Evolutionary conservation across 73 alveolate species (phyloP), one percentile per base, ranked within the genome.

Genomic region (Paramecium bursaria): DNA sequence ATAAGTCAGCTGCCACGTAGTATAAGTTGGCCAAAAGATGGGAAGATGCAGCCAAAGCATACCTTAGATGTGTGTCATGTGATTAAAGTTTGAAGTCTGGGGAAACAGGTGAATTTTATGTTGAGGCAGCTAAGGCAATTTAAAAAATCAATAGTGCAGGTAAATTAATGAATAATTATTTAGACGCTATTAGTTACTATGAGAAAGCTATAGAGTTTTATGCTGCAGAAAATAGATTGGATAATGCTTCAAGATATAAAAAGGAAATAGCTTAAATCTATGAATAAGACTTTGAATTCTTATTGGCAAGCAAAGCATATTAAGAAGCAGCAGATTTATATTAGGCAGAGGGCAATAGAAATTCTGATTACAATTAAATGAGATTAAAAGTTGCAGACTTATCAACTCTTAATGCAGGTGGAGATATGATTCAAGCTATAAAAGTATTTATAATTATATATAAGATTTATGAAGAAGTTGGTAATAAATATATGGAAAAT

Each of bases 1-100:
- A 79, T 49, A 79, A 79, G 73, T 61, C 89, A 19, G 89, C 89
- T 17, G 89, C 89, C 29, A 73, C 89, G 10, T 48, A 79, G 73
- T 79, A 39, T 27, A 79, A 79, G 54, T 55, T 79, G 14, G 75
- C 77, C 13, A 73, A 79, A 10, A 54, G 35, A 73, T 79, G 82
- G 82, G 82, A 67, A 42, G 21, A 31, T 39, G 82, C 82, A 31
- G 15, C 29, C 19, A 33, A 67, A 67, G 82, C 82, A 3, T 67
- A 67, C 19, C 22, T 25, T 25, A 17, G 82, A 11, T 67, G 82
- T 67, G 35, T 67, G 9, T 31, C 53, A 25, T 67, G 82, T 67
- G 82, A 67, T 67, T 22, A 67, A 67, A 42, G 60, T 3, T 13
- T 67, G 10, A 31, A 67, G 44, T 17, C 60, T 10, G 82, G 82